phyloP scores from a whole-genome alignment of 208 protist species.

The Willaertia magna region DNA sequence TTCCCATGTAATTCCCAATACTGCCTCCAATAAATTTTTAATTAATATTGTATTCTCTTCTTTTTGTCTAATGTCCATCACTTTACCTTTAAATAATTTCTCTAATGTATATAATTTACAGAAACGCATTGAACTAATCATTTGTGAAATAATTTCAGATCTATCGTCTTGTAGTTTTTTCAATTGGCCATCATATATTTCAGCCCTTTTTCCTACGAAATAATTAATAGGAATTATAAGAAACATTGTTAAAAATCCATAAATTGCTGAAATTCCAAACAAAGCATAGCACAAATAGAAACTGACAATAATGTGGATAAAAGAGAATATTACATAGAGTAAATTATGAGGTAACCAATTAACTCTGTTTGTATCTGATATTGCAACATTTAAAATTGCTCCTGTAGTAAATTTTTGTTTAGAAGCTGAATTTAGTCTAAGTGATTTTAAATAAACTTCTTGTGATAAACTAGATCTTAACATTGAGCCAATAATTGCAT shows the following conservation, averaged over 20 bases:
- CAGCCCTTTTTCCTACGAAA: slow-evolving; percentile 31
- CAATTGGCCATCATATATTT: slow-evolving; percentile 18
- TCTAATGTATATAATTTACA: slow-evolving; percentile 79
- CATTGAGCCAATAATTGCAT: not conserved
- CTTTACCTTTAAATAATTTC: slow-evolving; percentile 1
- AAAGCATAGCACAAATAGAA: slow-evolving; percentile 39
- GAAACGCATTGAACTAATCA: slow-evolving; percentile 65
- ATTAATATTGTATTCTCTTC: slow-evolving; percentile 36
- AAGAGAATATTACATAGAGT: slow-evolving; percentile 39
- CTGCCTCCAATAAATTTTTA: no score
- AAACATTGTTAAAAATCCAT: slow-evolving; percentile 43
- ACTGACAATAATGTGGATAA: slow-evolving; percentile 47
- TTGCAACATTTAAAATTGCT: not conserved
- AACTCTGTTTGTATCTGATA: not conserved
- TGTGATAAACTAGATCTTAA: not conserved
- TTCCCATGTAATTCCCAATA: not conserved
- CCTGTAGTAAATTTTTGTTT: not conserved
- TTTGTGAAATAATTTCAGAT: slow-evolving; percentile 65
- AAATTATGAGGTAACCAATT: slow-evolving; percentile 23
- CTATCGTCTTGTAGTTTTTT: slow-evolving; percentile 54
- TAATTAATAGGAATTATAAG: slow-evolving; percentile 20
- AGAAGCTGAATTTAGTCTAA: not conserved
- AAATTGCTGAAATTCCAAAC: slow-evolving; percentile 51
- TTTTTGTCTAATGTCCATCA: slow-evolving; percentile 39
- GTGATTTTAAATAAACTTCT: not conserved